Evolutionary conservation across 1,139 yeast species (phyloP).

Genomic region (Geotrichum carabidarum): DNA sequence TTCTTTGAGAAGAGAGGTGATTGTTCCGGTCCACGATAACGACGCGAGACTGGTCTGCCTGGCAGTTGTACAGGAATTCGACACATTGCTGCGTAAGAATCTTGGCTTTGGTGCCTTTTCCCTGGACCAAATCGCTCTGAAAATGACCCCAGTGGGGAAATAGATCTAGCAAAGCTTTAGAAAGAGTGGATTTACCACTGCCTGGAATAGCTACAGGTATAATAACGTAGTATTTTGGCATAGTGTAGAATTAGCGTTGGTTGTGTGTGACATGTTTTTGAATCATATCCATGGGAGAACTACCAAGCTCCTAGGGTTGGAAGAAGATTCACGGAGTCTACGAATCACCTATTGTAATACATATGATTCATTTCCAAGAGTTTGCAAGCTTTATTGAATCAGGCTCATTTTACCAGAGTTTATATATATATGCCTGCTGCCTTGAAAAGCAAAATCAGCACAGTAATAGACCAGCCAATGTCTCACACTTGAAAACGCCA

Average conservation of each 20-base stretch:
- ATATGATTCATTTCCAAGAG: neutral
- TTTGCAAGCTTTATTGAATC: neutral
- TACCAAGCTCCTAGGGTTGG: no score
- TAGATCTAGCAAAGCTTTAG: constrained; percentile 52
- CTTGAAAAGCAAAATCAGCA: no score
- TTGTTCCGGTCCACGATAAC: constrained; percentile 84
- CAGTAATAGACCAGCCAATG: no score
- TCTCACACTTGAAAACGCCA: no score
- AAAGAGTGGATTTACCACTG: constrained; percentile 88
- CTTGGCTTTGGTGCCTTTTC: constrained; percentile 40
- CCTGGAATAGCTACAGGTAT: constrained; percentile 89
- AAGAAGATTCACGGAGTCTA: no score
- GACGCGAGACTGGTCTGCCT: constrained; percentile 32
- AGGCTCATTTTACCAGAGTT: neutral
- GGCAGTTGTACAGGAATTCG: constrained; percentile 34
- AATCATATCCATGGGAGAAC: neutral
- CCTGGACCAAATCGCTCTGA: constrained; percentile 72
- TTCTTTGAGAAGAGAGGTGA: constrained; percentile 63
- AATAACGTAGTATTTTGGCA: constrained; percentile 48
- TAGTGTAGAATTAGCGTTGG: neutral
- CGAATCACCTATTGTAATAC: no score
- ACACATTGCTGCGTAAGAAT: constrained; percentile 47
- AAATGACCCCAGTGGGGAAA: constrained; percentile 66
- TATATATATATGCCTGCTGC: no score
- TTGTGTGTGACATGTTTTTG: neutral